Percentiles rank a stretch among this genome's conserved stretches.
These are phyloP conservation scores for Sungouiella blattae DNA, from an alignment of 805 yeast genomes.

Conservation along the genomic window DNA sequence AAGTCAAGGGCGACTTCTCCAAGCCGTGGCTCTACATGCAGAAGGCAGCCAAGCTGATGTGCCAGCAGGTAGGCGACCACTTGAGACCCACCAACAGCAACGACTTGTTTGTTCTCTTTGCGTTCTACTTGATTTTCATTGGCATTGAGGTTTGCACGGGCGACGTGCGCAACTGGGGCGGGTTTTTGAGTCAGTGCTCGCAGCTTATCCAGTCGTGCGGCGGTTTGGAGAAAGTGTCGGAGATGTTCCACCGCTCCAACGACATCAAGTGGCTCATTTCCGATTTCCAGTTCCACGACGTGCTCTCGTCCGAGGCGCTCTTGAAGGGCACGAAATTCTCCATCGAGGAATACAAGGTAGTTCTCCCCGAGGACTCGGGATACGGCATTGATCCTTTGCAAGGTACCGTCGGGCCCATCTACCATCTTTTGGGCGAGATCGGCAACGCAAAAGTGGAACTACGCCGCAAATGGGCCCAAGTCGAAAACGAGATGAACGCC, in stretches of 20 bases:
- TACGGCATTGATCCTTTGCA: slow-evolving; percentile 19
- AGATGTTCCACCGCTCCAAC: slow-evolving; percentile 12
- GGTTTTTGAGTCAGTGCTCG: slow-evolving; percentile 13
- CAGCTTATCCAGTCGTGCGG: slow-evolving; percentile 12
- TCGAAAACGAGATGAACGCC: background rate
- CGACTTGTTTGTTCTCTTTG: slow-evolving; percentile 14
- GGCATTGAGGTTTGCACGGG: slow-evolving; percentile 21
- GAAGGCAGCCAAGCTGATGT: slow-evolving; percentile 16
- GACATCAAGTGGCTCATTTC: slow-evolving; percentile 19
- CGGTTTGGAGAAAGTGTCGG: slow-evolving; percentile 11
- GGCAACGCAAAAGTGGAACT: slow-evolving; percentile 12
- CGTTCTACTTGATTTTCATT: slow-evolving; percentile 17
- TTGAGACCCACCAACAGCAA: slow-evolving; percentile 10
- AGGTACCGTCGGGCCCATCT: slow-evolving; percentile 15
- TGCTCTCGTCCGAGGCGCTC: slow-evolving; percentile 15
- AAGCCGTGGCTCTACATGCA: slow-evolving; percentile 20
- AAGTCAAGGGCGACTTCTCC: slow-evolving; percentile 13
- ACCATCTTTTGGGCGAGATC: slow-evolving; percentile 13
- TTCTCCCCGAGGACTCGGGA: slow-evolving; percentile 8
- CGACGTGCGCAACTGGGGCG: slow-evolving; percentile 18
- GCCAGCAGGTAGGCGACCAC: slow-evolving; percentile 12
- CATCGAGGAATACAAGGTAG: slow-evolving; percentile 11
- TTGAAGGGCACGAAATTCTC: slow-evolving; percentile 15
- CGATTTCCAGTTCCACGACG: slow-evolving; percentile 20
- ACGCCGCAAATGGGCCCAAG: slow-evolving; percentile 3